Base-by-base conservation (phyloP, 2,329 filamentous ascomycete genomes). In the Phoma sp. region DNA sequence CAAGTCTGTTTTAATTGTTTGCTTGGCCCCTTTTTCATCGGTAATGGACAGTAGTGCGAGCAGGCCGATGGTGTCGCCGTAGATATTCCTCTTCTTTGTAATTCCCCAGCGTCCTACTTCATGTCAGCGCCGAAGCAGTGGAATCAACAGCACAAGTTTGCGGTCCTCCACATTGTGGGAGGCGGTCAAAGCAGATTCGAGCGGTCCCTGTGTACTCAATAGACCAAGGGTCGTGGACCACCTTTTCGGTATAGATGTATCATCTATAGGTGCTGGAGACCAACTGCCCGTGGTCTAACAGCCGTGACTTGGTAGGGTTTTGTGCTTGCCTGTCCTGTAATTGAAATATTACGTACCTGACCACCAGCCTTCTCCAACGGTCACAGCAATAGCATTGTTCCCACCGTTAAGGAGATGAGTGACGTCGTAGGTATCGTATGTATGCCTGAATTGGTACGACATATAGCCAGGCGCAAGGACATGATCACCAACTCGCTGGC, bases 321-420 rank as follows among this genome's bases (percentile, higher is more conserved):
- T 15, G 11, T 17, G 5, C 6, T 7, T 15, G 30, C n/a, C n/a
- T n/a, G n/a, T n/a, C n/a, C n/a, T n/a, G n/a, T n/a, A 33, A 6
- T 17, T 33, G 14, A 15, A 33, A 33, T 4, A 38, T 15, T 7
- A 28, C 69, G 69, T 2, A 81, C 59, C 6, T 78, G 60, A 1
- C 78, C 77, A 18, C 82, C 82, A 84, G 1, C 83, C 81, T 57
- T 83, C 80, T 2, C 73, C 80, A 18, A 83, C 72, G 12, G 75
- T 72, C 3, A 76, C 71, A 0, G 72, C 77, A 28, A 83, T 66
- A 0, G 67, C 68, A 59, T 83, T 83, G 0, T 60, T 36, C 1
- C 64, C 65, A 9, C n/a, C 26, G 7, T 25, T 14, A 7, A 45
- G 7, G 10, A 45, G 42, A 2, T 28, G n/a, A 4, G 52, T 23